Evolutionary conservation across 2,329 filamentous ascomycete genomes (phyloP), one percentile per base, ranked within the genome.

Genomic region (Sclerotinia borealis): DNA sequence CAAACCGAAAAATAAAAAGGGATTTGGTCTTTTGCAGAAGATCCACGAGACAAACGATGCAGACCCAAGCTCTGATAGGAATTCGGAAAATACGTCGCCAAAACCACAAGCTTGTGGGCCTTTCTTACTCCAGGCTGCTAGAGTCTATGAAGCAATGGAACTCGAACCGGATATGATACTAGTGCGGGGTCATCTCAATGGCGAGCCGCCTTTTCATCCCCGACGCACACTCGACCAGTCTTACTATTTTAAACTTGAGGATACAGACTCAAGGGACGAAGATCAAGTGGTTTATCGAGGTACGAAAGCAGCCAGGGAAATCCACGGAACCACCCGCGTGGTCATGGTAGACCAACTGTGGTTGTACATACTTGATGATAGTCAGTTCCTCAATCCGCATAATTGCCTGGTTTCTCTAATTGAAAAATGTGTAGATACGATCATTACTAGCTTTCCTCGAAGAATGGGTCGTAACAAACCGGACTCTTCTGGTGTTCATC

Each of bases 221-320:
- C 73, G 79, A 0, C 70, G 79, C 2, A 81, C 79, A 0, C 71
- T 81, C 0, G 79, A 81, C 47, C 79, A 80, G 63, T 76, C 76
- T 0, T 79, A 79, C 59, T 76, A 76, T 49, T 75, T 73, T 72
- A 76, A 73, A 0, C 65, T 79, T 2, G 70, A 74, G 0, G 73
- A 75, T 13, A 80, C 78, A 0, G 65, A 70, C 1, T 49, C 67
- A 0, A 67, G 78, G 19, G 79, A 81, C 47, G 43, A 22, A 31
- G 68, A 70, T 52, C 68, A 70, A 45, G 69, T 71, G 10, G 69
- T 71, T 1, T 70, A 64, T 63, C 61, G 69, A n/a, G 69, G 63
- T 19, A 70, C 69, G 1, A 48, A 60, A 4, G 61, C 17, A 49
- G 58, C 49, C 17, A 62, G 29, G 41, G 65, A 61, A 45, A 62